Evolutionary conservation across 2,329 filamentous ascomycete species (phyloP).

Genomic region (Helotiales sp.): DNA sequence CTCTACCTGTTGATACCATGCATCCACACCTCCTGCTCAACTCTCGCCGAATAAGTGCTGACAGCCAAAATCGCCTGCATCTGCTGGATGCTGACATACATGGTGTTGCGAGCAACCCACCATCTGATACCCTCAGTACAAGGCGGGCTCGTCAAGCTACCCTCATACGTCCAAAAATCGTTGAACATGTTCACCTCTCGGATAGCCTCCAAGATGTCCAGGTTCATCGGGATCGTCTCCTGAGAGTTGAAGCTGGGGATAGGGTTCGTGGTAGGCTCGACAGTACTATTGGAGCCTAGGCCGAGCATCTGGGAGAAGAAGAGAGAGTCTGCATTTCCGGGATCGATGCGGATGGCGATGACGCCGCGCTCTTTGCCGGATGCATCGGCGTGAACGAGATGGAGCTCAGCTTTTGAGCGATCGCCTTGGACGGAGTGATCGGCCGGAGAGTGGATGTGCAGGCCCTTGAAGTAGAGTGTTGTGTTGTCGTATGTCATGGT

Average conservation of each 20-base stretch:
- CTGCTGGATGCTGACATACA: conserved; percentile 52
- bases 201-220: conserved; percentile 45
- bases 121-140: conserved; percentile 53
- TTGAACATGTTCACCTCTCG: conserved; percentile 47
- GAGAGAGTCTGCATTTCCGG: conserved; percentile 45
- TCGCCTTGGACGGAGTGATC: conserved; percentile 53
- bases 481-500: conserved; percentile 52
- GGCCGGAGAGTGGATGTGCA: conserved; percentile 57
- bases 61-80: conserved; percentile 53
- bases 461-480: conserved; percentile 54
- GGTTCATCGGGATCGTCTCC: conserved; percentile 31
- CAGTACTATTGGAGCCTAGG: background rate
- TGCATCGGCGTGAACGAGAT: conserved; percentile 53
- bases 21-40: conserved; percentile 53
- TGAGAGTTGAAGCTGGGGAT: conserved; percentile 48
- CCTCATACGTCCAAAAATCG: conserved; percentile 55
- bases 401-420: conserved; percentile 52
- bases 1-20: conserved; percentile 41
- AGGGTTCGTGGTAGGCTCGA: conserved; percentile 26
- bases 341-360: conserved; percentile 53
- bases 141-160: conserved; percentile 53
- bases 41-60: conserved; percentile 51
- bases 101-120: conserved; percentile 49
- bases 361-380: conserved; percentile 51
- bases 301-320: conserved; percentile 50